Base-by-base conservation (phyloP, 1,139 yeast genomes). In the Candida sojae region DNA sequence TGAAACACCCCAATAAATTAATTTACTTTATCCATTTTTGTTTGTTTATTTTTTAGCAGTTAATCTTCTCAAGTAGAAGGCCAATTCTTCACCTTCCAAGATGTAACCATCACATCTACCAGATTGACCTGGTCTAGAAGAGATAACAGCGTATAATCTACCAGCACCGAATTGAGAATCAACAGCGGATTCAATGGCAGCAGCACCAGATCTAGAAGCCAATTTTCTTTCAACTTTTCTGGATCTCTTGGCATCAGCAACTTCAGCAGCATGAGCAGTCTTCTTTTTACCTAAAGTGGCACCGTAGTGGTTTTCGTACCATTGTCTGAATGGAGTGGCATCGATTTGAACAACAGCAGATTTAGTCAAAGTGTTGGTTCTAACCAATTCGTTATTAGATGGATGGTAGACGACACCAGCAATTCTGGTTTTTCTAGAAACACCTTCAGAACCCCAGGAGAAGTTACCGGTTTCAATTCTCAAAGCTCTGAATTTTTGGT, bases 91-190 rank as follows among this genome's bases (percentile, higher is more conserved):
- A 82, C 99, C 99, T 85, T 93, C 99, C 79, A 95, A 89, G 81
- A 93, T 87, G 96, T 95, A 93, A 81, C 99, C 99, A 78, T 95
- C 99, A 82, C 93, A 87, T 84, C 99, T 95, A 81, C 99, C 99
- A 64, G 96, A 88, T 86, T 93, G 99, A 80, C 99, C 99, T 77
- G 99, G 99, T 86, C 99, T 92, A 55, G 99, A 93, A 66, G 99
- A 91, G 74, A 93, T 91, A 77, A 85, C 86, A 77, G 99, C 99
- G 84, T 93, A 93, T 71, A 93, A 87, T 83, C 95, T 91, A 86
- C 98, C 98, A 65, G 98, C 91, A 77, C 86, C 86, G 86, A 93
- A 93, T 84, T 93, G 99, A 68, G 92, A 73, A 73, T 91, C 95
- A 66, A 93, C 93, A 70, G 97, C 85, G 63, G 82, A 75, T 81